These are phyloP conservation scores for Skeletonema costatum DNA, from an alignment of 108 stramenopile species.

Conservation along the genomic window DNA sequence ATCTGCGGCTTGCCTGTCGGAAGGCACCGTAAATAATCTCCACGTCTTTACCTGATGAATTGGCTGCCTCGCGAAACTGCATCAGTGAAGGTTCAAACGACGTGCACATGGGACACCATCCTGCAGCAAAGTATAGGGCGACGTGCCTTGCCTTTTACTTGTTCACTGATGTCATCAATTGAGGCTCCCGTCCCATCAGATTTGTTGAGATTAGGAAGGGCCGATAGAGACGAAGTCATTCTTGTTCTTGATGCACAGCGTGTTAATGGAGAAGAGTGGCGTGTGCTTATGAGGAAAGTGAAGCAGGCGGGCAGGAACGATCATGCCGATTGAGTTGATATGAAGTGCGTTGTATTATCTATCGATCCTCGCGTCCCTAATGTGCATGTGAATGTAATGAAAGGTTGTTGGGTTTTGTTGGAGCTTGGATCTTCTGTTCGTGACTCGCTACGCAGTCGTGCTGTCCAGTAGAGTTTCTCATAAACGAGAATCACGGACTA, in stretches of 20 bases:
- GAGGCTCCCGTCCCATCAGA: conserved; percentile 21
- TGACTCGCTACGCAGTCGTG: no score
- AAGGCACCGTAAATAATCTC: conserved; percentile 66
- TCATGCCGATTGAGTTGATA: not conserved
- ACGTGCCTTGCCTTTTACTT: conserved; percentile 55
- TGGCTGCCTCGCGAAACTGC: conserved; percentile 44
- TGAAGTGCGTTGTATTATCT: no score
- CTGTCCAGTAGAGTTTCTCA: no score
- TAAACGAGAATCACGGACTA: no score
- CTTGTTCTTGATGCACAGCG: not conserved
- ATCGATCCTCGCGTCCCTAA: no score
- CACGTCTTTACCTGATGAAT: conserved; percentile 39
- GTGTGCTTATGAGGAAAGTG: not conserved
- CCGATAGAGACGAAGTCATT: conserved; percentile 1
- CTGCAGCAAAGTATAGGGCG: conserved; percentile 69
- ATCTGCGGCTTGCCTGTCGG: conserved; percentile 48
- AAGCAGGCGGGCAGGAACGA: not conserved
- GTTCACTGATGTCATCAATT: conserved; percentile 20
- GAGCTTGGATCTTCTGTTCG: no score
- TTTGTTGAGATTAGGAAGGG: conserved; percentile 28
- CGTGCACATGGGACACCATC: conserved; percentile 74
- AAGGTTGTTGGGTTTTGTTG: no score
- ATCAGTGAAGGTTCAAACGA: conserved; percentile 60
- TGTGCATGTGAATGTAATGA: no score
- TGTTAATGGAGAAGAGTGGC: not conserved